These are phyloP conservation scores for Stylonectria norvegica DNA, from an alignment of 2,329 filamentous ascomycete species.

Conservation along the genomic window DNA sequence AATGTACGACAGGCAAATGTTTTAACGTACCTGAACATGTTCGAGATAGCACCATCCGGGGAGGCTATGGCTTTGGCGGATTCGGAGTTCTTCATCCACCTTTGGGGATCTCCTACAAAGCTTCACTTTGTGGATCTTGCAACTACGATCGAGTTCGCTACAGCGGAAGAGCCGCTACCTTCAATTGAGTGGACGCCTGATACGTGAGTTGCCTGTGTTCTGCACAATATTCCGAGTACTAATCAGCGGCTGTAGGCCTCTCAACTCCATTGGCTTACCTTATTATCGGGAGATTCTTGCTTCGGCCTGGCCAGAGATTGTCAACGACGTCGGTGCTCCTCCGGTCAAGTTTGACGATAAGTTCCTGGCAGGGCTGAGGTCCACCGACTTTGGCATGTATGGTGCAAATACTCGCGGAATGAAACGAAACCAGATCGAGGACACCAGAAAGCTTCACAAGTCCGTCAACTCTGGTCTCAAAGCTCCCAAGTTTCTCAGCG, in stretches of 20 bases:
- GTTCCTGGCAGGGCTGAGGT: constrained; percentile 64
- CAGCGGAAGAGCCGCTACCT: constrained; percentile 56
- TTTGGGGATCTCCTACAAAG: constrained; percentile 86
- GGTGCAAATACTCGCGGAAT: constrained; percentile 71
- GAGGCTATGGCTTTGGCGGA: constrained; percentile 82
- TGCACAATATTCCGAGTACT: constrained; percentile 3
- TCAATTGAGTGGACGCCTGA: constrained; percentile 68
- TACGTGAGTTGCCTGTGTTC: constrained; percentile 50
- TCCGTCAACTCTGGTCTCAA: constrained; percentile 58
- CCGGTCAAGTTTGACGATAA: constrained; percentile 70
- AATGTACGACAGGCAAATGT: constrained; percentile 82
- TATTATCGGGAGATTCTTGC: constrained; percentile 86
- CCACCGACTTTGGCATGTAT: constrained; percentile 72
- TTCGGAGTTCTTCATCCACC: constrained; percentile 71
- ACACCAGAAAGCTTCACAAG: constrained; percentile 64
- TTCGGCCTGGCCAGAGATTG: constrained; percentile 84
- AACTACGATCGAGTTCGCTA: constrained; percentile 73
- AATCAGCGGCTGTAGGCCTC: constrained; percentile 54
- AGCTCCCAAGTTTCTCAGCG: constrained; percentile 89
- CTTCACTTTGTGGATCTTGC: constrained; percentile 82
- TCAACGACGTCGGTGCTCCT: constrained; percentile 83
- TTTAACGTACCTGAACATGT: constrained; percentile 67
- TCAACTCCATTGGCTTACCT: constrained; percentile 86
- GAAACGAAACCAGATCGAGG: constrained; percentile 78
- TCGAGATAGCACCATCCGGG: constrained; percentile 84